Evolutionary conservation across 2,329 filamentous ascomycete genomes (phyloP), one percentile per base, ranked within the genome.

Genomic region (Ceratocystis cacaofunesta): DNA sequence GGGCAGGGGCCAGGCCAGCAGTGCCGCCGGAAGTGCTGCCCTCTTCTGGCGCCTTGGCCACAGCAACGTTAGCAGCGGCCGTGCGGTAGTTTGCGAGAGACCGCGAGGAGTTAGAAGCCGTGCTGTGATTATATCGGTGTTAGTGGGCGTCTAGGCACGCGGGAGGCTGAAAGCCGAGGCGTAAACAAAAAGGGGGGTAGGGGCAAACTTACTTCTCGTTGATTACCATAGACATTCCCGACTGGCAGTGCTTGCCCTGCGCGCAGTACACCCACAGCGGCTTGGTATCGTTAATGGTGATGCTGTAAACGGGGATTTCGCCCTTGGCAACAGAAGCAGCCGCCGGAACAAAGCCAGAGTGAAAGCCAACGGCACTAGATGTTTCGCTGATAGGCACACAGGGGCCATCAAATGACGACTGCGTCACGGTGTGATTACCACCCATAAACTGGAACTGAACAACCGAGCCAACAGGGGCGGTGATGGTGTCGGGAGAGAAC

Each of bases 221-320:
- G 72, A 91, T 85, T 41, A 89, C 87, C 77, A 89, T 86, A 66
- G 82, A 80, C 86, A 91, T 91, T 68, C 87, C 87, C 61, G 73
- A 76, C 74, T 90, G 82, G 75, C 89, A 94, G 77, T 94, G 89
- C 71, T 80, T 82, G 58, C 73, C 84, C 74, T 90, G 86, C 36
- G 84, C 85, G 76, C 89, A 92, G 80, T 87, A 92, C 69, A 89
- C 77, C 88, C 89, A 94, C 69, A 92, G 78, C 36, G 89, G 89
- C 65, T 80, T 86, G 57, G 80, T 82, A 74, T 84, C 79, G 71
- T 85, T 86, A 74, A 94, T 77, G 73, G 80, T 80, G 71, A 92
- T 78, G 67, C 86, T 90, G 76, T 85, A 94, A 64, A 85, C 85
- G 32, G 87, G 83, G 68, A 85, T 79, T 73, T 78, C 75, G 70